phyloP scores from a whole-genome alignment of 2,329 filamentous ascomycete species.

The Decorospora gaudefroyi region DNA sequence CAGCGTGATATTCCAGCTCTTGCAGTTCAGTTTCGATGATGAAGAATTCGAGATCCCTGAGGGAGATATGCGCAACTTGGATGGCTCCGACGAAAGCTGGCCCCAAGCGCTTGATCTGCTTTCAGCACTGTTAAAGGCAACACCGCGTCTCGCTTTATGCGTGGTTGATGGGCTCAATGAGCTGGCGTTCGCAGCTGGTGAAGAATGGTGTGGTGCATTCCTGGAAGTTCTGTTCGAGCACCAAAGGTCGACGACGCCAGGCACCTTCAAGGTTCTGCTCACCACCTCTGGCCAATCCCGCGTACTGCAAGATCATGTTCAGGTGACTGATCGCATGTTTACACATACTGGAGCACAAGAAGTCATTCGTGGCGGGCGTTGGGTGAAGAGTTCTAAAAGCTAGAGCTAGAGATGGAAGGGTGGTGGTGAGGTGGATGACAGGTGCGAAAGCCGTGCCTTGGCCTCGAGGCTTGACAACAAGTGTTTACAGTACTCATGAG shows the following conservation, averaged over 20 bases:
- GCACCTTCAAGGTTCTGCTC: slow-evolving; percentile 8
- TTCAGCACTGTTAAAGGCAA: not conserved
- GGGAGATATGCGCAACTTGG: not conserved
- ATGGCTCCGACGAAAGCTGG: slow-evolving; percentile 10
- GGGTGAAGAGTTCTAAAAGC: no score
- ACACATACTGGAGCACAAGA: not conserved
- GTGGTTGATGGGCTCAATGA: slow-evolving; percentile 5
- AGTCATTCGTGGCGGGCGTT: not conserved
- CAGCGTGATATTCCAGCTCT: slow-evolving; percentile 19
- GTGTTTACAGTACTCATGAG: no score
- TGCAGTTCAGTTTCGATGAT: slow-evolving; percentile 16
- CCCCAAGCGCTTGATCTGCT: slow-evolving; percentile 4
- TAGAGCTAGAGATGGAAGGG: no score
- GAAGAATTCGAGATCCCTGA: not conserved
- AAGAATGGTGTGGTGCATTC: slow-evolving; percentile 4
- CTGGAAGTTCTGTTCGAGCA: not conserved
- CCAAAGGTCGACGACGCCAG: not conserved
- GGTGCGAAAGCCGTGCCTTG: no score
- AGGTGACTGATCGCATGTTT: not conserved
- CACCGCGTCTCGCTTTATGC: slow-evolving; percentile 3
- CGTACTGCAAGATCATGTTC: slow-evolving; percentile 7
- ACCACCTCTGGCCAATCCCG: slow-evolving; percentile 8
- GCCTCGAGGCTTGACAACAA: no score
- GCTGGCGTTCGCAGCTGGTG: slow-evolving; percentile 1
- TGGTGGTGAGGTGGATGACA: no score